These are phyloP conservation scores for Rhizopogon vesiculosus DNA, from an alignment of 768 basidiomycete genomes.

Conservation along the genomic window DNA sequence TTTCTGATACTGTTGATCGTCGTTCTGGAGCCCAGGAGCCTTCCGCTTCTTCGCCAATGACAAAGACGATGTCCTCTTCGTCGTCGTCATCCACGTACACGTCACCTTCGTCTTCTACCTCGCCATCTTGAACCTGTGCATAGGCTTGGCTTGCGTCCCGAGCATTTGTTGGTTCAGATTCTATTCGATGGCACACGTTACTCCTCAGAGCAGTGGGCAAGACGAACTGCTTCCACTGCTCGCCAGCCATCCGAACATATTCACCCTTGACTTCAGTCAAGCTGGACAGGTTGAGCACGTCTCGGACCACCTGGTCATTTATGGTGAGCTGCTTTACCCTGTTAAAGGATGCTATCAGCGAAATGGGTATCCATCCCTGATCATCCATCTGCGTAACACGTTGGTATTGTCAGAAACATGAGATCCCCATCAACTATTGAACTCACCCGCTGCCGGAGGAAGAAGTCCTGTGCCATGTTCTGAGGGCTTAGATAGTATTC, in stretches of 20 bases:
- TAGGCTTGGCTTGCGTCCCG: neutral
- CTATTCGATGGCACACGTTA: slow-evolving; percentile 14
- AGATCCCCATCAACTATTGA: neutral
- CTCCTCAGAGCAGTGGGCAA: slow-evolving; percentile 55
- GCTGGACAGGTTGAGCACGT: slow-evolving; percentile 62
- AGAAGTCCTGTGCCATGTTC: slow-evolving; percentile 87
- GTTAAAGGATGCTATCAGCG: slow-evolving; percentile 83
- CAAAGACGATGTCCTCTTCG: slow-evolving; percentile 76
- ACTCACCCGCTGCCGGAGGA: slow-evolving; percentile 71
- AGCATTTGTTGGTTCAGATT: neutral
- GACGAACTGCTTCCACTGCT: slow-evolving; percentile 56
- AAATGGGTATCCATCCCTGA: slow-evolving; percentile 81
- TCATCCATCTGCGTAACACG: slow-evolving; percentile 71
- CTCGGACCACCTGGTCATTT: slow-evolving; percentile 56
- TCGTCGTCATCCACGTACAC: slow-evolving; percentile 53
- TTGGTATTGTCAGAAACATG: neutral
- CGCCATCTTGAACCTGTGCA: slow-evolving; percentile 8
- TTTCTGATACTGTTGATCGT: neutral
- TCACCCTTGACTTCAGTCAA: slow-evolving; percentile 67
- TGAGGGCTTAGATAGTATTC: slow-evolving; percentile 92
- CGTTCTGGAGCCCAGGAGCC: slow-evolving; percentile 32
- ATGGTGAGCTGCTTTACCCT: slow-evolving; percentile 67
- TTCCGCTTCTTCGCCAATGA: slow-evolving; percentile 49
- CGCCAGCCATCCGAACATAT: slow-evolving; percentile 61
- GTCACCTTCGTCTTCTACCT: slow-evolving; percentile 23